Conservation (phyloP, 768 basidiomycete genomes). For the Exsudoporus frostii region DNA sequence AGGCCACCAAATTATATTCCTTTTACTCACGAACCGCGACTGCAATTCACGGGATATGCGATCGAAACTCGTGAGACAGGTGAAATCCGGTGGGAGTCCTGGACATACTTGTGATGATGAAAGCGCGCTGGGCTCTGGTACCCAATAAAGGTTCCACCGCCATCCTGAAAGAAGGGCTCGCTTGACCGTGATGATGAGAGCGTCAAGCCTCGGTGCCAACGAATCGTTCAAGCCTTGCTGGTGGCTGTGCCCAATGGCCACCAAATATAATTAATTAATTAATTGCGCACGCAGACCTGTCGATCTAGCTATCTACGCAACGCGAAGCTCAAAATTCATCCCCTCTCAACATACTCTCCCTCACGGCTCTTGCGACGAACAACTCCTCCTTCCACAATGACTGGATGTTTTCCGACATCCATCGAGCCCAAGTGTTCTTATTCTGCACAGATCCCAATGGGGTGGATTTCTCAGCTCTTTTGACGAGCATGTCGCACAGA, state of each 20-base stretch:
- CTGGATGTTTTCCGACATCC: constrained; percentile 40
- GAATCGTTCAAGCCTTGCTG: background rate
- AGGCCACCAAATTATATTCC: background rate
- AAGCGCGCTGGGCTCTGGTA: constrained; percentile 68
- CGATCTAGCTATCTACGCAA: background rate
- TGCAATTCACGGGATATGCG: constrained; percentile 21
- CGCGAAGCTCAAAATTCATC: constrained; percentile 42
- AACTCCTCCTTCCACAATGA: constrained; percentile 62
- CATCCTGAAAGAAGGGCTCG: constrained; percentile 43
- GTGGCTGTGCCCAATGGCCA: constrained; percentile 19
- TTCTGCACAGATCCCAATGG: background rate
- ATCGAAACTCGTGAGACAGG: constrained; percentile 9
- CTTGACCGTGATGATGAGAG: constrained; percentile 12
- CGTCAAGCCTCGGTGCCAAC: background rate
- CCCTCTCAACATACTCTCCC: constrained; percentile 42
- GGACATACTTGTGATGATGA: constrained; percentile 65
- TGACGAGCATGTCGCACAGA: constrained; percentile 39
- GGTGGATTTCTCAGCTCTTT: constrained; percentile 30
- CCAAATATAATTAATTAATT: too few species aligned
- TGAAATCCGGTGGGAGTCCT: background rate
- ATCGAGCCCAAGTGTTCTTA: constrained; percentile 26
- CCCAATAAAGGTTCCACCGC: constrained; percentile 68
- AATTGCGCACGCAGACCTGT: background rate
- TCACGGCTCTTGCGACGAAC: constrained; percentile 47
- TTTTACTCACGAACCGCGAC: constrained; percentile 57